phyloP scores from a whole-genome alignment of 345 rosid genomes.

The Excoecaria cochinchinensis region DNA sequence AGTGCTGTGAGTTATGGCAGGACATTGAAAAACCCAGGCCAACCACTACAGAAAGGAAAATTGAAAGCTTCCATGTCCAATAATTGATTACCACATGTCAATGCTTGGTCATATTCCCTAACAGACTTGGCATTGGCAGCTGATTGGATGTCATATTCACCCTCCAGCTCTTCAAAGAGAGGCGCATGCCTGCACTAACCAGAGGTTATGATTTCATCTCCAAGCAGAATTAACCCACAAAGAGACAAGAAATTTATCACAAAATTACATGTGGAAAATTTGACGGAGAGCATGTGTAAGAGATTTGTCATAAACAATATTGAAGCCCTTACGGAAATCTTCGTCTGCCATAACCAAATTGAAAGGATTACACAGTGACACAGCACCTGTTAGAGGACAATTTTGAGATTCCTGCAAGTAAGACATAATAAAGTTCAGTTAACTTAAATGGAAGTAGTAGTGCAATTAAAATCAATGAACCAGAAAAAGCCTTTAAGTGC shows the following conservation, averaged over 20 bases:
- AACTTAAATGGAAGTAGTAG: not conserved
- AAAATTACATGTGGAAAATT: constrained; percentile 62
- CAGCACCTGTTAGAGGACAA: constrained; percentile 76
- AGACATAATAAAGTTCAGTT: constrained; percentile 12
- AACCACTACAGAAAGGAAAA: not conserved
- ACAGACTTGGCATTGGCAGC: constrained; percentile 77
- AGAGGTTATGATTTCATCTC: constrained; percentile 18
- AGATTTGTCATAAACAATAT: constrained; percentile 77
- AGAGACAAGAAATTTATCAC: constrained; percentile 17
- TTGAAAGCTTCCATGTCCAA: not conserved
- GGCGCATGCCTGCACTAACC: constrained; percentile 60
- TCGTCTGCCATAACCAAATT: constrained; percentile 86
- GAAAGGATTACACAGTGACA: constrained; percentile 90
- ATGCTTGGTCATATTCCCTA: constrained; percentile 80
- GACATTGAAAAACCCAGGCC: not conserved
- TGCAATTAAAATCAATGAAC: not conserved
- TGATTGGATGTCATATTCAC: constrained; percentile 64
- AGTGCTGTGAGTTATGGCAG: constrained; percentile 7
- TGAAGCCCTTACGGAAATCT: constrained; percentile 91
- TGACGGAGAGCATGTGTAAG: constrained; percentile 61
- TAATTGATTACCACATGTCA: constrained; percentile 62
- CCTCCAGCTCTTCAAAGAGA: constrained; percentile 83
- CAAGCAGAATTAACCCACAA: constrained; percentile 11
- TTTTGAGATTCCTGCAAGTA: constrained; percentile 61
- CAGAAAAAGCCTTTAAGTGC: not conserved